These are phyloP conservation scores for Mariannaea elegans DNA, from an alignment of 2,329 filamentous ascomycete species.

Conservation along the genomic window DNA sequence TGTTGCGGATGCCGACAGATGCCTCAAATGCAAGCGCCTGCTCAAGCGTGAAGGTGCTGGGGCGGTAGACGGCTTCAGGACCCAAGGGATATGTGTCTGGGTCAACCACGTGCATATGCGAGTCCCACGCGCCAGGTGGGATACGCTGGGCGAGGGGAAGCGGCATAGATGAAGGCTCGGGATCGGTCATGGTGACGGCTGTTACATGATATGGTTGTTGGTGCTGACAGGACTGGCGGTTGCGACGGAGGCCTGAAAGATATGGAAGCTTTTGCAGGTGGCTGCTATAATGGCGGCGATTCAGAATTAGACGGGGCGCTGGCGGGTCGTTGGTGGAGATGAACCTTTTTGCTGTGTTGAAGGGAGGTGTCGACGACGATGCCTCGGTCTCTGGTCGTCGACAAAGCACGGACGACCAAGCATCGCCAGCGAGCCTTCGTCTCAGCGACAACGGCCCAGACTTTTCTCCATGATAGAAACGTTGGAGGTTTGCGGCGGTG, in stretches of 20 bases:
- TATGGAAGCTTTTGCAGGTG: neutral
- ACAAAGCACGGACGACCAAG: neutral
- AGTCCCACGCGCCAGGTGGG: slow-evolving; percentile 63
- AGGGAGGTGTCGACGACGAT: neutral
- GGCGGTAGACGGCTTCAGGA: slow-evolving; percentile 59
- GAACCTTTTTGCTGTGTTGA: neutral
- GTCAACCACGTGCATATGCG: slow-evolving; percentile 71
- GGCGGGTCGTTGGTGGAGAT: slow-evolving; percentile 14
- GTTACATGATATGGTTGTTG: slow-evolving; percentile 5
- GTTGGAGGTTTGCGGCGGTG: neutral
- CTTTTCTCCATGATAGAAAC: neutral
- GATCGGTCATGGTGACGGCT: slow-evolving; percentile 9
- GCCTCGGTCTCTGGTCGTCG: neutral
- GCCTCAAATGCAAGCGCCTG: slow-evolving; percentile 62
- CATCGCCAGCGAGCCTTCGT: neutral
- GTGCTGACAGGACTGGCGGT: neutral
- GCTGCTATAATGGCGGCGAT: neutral
- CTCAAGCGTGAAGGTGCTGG: slow-evolving; percentile 57
- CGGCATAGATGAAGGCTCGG: neutral
- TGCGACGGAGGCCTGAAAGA: neutral
- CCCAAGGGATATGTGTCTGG: slow-evolving; percentile 59
- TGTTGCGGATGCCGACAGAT: slow-evolving; percentile 60
- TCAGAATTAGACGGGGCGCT: neutral
- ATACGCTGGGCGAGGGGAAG: slow-evolving; percentile 38
- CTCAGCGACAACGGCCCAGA: neutral